Evolutionary conservation across 768 basidiomycete genomes (phyloP), one percentile per base, ranked within the genome.

Genomic region (Leccinum imitatum): DNA sequence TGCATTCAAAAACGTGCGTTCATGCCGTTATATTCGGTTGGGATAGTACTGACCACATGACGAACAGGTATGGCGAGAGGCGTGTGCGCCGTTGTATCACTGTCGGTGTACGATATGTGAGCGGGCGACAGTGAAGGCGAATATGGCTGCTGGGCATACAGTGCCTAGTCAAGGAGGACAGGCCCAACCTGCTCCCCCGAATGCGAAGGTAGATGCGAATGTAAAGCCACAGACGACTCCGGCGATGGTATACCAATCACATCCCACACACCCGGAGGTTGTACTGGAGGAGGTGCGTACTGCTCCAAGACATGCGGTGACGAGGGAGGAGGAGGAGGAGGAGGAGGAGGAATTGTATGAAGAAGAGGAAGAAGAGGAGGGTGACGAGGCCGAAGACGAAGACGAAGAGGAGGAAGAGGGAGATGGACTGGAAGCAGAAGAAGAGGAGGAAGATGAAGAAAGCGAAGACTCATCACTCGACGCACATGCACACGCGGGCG

Each of bases 31-130:
- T 15, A 39, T 44, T 39, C 21, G 51, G 19, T 52, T 14, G 3
- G 23, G 21, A 17, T 53, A 37, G 31, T 58, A 51, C 54, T 65
- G 35, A 63, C 35, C 3, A 23, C 8, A 53, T 17, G 35, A 58
- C 23, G 1, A 25, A 53, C 68, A 90, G 89, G 79, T 84, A 9
- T 91, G 89, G 89, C 79, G 87, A 41, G 88, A 90, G 59, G 89
- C 87, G 0, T 89, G 86, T 69, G 78, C 82, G 4, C 89, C 87
- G 0, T 63, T 91, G 47, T 91, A 86, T 68, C 84, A 87, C 48
- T 91, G 89, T 68, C 80, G 83, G 54, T 90, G 89, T 69, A 77
- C 79, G n/a, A 84, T 90, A 44, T 91, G 89, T 69, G 84, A 89
- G 62, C 84, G 90, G 25, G 84, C 89, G 8, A 80, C 83, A 69